Conservation (phyloP, 192 early-diverging fungal genomes). For the Chytriomyces confervae region DNA sequence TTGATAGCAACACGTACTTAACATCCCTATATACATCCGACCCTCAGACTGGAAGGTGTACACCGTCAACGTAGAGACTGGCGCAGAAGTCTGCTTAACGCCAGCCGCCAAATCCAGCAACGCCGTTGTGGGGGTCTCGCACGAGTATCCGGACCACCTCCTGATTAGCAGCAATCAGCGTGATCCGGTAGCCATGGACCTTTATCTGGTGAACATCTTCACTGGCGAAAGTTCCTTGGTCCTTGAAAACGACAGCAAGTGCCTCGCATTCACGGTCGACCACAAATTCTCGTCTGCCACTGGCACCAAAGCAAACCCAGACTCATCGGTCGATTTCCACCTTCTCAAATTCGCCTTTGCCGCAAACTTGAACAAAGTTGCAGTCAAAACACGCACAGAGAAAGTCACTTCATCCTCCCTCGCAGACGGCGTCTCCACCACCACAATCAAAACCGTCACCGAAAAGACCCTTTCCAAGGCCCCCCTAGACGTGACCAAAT, state of each 20-base stretch:
- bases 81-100: slow-evolving; percentile 18
- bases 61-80: slow-evolving; percentile 24
- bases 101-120: slow-evolving; percentile 2
- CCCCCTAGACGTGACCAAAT: not conserved
- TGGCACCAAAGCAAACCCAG: slow-evolving; percentile 1
- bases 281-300: slow-evolving; percentile 4
- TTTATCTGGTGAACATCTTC: slow-evolving; percentile 31
- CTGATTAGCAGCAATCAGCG: slow-evolving; percentile 41
- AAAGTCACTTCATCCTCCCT: not conserved
- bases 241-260: slow-evolving; percentile 35
- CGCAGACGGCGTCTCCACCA: not conserved
- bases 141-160: slow-evolving; percentile 36
- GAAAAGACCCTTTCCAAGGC: not conserved
- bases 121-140: slow-evolving; percentile 14
- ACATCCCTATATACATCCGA: not conserved
- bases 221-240: slow-evolving; percentile 41
- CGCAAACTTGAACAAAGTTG: not conserved
- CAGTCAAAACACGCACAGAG: not conserved
- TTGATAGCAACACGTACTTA: not conserved
- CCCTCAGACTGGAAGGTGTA: slow-evolving; percentile 17
- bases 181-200: slow-evolving; percentile 36
- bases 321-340: slow-evolving; percentile 16
- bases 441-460: not conserved
- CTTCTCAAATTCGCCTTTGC: not conserved
- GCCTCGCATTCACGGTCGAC: slow-evolving; percentile 1